Evolutionary conservation across 768 basidiomycete genomes (phyloP).

Genomic region (Lactarius tabidus): DNA sequence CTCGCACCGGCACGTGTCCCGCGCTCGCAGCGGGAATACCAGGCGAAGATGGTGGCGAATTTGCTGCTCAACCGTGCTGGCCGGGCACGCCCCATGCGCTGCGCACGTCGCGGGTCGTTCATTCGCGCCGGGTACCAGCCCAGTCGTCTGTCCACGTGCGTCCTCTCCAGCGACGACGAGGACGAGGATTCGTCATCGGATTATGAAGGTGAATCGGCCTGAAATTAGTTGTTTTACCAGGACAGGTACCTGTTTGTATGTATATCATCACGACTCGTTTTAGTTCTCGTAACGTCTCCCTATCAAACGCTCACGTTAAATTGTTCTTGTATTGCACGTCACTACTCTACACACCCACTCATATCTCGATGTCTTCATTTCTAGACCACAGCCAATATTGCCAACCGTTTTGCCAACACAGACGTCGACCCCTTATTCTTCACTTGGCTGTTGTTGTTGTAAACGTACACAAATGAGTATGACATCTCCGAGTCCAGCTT

Average conservation of each 20-base stretch:
- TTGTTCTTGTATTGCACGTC: conserved; percentile 18
- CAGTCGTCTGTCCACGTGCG: conserved; percentile 20
- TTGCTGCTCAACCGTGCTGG: conserved; percentile 22
- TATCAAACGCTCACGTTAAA: conserved; percentile 5
- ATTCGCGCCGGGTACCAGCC: conserved; percentile 20
- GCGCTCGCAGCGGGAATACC: conserved; percentile 21
- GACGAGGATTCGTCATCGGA: neutral
- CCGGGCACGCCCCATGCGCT: conserved; percentile 24
- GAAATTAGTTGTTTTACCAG: conserved; percentile 11
- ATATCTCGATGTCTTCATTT: conserved; percentile 3
- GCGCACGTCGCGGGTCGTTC: conserved; percentile 12
- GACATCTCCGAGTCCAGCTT: conserved; percentile 1
- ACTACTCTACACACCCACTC: conserved; percentile 10
- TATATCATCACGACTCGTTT: conserved; percentile 19
- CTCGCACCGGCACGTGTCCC: conserved; percentile 18
- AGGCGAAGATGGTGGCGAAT: conserved; percentile 24
- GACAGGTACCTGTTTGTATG: conserved; percentile 22
- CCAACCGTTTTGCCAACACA: neutral
- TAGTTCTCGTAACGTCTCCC: neutral
- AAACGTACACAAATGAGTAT: conserved; percentile 8
- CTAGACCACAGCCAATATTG: conserved; percentile 8
- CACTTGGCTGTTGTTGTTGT: conserved; percentile 2
- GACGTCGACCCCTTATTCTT: neutral
- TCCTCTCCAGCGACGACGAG: neutral
- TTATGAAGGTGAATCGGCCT: neutral